phyloP scores from a whole-genome alignment of 495 filamentous ascomycete genomes.

The Pseudoneurospora amorphoporcata region DNA sequence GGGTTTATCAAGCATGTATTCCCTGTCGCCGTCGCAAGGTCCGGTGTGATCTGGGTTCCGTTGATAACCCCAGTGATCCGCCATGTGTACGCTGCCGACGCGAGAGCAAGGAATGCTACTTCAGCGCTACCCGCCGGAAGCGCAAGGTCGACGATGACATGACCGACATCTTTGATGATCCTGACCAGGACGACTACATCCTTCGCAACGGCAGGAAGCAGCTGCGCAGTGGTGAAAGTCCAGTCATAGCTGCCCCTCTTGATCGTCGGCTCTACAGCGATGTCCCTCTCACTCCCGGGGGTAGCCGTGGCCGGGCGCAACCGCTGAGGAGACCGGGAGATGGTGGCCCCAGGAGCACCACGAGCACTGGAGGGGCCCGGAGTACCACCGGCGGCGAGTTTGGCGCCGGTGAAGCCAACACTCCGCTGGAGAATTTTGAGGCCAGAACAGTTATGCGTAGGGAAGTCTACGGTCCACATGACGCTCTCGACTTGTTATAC shows the following conservation, averaged over 20 bases:
- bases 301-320: slow-evolving; percentile 45
- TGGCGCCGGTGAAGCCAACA: slow-evolving; percentile 31
- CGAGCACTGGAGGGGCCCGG: slow-evolving; percentile 6
- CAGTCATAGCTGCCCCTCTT: slow-evolving; percentile 17
- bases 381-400: slow-evolving; percentile 32
- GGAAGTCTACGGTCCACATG: slow-evolving; percentile 58
- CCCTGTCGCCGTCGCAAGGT: slow-evolving; percentile 87
- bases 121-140: slow-evolving; percentile 92
- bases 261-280: slow-evolving; percentile 36
- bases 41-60: slow-evolving; percentile 85
- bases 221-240: slow-evolving; percentile 29
- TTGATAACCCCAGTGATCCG: slow-evolving; percentile 88
- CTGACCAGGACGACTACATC: slow-evolving; percentile 44
- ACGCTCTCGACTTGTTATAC: slow-evolving; percentile 59
- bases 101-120: slow-evolving; percentile 91
- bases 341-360: slow-evolving; percentile 18
- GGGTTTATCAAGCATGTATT: slow-evolving; percentile 80
- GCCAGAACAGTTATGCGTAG: slow-evolving; percentile 51
- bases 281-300: slow-evolving; percentile 52
- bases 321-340: slow-evolving; percentile 43
- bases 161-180: slow-evolving; percentile 37
- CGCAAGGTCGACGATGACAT: slow-evolving; percentile 61
- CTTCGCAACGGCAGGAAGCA: slow-evolving; percentile 46
- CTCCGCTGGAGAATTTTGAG: slow-evolving; percentile 46
- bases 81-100: slow-evolving; percentile 89